phyloP scores from a whole-genome alignment of 495 filamentous ascomycete species.

The Aspergillus indologenus region DNA sequence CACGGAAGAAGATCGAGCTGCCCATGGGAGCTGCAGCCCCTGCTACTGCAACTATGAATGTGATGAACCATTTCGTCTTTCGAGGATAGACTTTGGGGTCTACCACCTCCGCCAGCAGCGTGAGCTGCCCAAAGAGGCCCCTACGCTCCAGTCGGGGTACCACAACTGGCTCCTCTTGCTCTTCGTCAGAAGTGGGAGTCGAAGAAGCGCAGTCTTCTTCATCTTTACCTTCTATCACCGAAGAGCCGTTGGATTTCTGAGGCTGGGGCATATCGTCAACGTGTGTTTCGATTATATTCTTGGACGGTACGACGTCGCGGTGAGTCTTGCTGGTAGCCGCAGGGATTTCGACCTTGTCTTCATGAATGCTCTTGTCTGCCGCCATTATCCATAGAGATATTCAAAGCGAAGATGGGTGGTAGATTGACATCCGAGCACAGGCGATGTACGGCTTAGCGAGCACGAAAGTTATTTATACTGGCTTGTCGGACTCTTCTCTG shows the following conservation, averaged over 20 bases:
- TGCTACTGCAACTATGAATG: conserved; percentile 71
- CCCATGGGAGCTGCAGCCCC: conserved; percentile 80
- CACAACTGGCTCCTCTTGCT: conserved; percentile 28
- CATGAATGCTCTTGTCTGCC: neutral
- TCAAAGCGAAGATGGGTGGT: neutral
- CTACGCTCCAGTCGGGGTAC: conserved; percentile 67
- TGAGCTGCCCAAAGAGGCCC: conserved; percentile 70
- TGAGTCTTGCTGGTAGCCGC: neutral
- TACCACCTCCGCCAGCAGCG: conserved; percentile 79
- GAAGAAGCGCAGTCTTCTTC: conserved; percentile 16
- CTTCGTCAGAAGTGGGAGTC: conserved; percentile 2
- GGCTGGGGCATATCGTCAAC: conserved; percentile 8
- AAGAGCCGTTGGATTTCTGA: conserved; percentile 8
- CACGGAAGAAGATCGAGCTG: conserved; percentile 79
- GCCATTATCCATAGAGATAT: neutral
- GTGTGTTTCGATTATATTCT: neutral
- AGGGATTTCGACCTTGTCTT: neutral
- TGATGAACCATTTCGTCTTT: conserved; percentile 81
- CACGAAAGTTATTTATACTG: neutral
- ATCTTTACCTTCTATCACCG: conserved; percentile 20
- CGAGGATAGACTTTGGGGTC: conserved; percentile 69
- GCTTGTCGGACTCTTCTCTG: neutral
- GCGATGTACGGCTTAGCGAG: neutral
- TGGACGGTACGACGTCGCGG: conserved; percentile 19
- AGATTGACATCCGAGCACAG: neutral